Conservation (phyloP, 768 basidiomycete genomes). For the Jaapia argillacea region DNA sequence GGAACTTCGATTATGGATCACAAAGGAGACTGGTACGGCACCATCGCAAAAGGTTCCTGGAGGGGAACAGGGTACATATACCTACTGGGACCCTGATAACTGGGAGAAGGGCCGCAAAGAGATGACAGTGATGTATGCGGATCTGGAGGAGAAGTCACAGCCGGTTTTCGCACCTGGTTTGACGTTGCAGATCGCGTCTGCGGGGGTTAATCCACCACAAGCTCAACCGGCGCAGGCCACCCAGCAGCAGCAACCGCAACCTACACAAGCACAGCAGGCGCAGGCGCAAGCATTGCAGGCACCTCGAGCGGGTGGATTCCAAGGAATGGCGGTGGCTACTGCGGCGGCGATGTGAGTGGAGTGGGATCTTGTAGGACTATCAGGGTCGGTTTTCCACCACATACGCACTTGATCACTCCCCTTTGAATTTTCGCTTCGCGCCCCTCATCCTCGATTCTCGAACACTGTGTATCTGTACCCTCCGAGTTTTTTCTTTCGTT, state of each 20-base stretch:
- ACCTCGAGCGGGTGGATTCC: not conserved
- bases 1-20: slow-evolving; percentile 75
- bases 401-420: too few relatives aligned
- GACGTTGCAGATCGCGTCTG: not conserved
- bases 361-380: too few relatives aligned
- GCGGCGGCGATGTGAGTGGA: not conserved
- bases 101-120: slow-evolving; percentile 20
- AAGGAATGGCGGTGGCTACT: not conserved
- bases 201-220: too few relatives aligned
- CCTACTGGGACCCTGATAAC: slow-evolving; percentile 29
- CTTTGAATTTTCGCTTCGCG: too few relatives aligned
- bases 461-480: too few relatives aligned
- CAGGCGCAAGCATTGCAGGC: not conserved
- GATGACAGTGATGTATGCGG: slow-evolving; percentile 15
- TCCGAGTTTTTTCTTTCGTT: too few relatives aligned
- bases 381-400: too few relatives aligned
- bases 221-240: too few relatives aligned
- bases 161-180: slow-evolving; percentile 9
- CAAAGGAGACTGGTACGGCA: slow-evolving; percentile 75
- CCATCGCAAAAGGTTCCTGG: slow-evolving; percentile 71
- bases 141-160: slow-evolving; percentile 17
- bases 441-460: too few relatives aligned
- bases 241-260: not conserved
- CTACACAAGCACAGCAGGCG: not conserved
- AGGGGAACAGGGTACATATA: slow-evolving; percentile 67